Conservation (phyloP, 2,329 filamentous ascomycete genomes). For the Colletotrichum sp. region DNA sequence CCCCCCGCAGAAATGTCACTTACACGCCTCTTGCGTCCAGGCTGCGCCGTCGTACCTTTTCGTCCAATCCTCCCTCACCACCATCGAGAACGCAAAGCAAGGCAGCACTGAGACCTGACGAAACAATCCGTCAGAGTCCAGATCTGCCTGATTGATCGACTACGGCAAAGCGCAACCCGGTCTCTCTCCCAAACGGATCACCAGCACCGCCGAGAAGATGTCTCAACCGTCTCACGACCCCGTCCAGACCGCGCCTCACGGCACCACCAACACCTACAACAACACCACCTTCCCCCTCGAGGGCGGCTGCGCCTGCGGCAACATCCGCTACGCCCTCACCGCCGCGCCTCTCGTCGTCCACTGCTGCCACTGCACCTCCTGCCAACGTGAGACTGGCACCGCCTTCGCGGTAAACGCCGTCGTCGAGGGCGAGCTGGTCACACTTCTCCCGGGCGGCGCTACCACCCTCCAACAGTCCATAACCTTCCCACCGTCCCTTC, state of each 20-base stretch:
- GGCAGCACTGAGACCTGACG: background rate
- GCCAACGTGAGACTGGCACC: constrained; percentile 49
- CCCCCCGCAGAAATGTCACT: constrained; percentile 10
- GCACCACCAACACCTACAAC: background rate
- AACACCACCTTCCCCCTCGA: constrained; percentile 28
- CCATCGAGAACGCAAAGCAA: background rate
- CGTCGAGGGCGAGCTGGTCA: constrained; percentile 42
- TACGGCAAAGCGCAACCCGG: background rate
- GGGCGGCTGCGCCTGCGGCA: constrained; percentile 70
- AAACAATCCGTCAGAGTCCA: background rate
- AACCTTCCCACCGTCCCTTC: background rate
- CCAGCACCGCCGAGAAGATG: constrained; percentile 1
- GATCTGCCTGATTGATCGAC: background rate
- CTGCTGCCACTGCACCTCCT: constrained; percentile 52
- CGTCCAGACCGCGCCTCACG: background rate
- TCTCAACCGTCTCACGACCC: constrained; percentile 14
- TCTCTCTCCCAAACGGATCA: constrained; percentile 4
- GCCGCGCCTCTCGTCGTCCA: constrained; percentile 54
- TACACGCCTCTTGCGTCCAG: constrained; percentile 1
- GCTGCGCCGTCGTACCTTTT: background rate
- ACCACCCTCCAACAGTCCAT: constrained; percentile 9
- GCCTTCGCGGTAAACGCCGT: constrained; percentile 44
- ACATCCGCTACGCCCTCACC: constrained; percentile 70
- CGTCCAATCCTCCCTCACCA: background rate
- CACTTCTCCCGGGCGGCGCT: constrained; percentile 30